A percentile compares a stretch with the other conserved stretches of the same genome.
These are phyloP conservation scores for Diutina rugosa DNA, from an alignment of 1,139 yeast genomes.

Conservation along the genomic window DNA sequence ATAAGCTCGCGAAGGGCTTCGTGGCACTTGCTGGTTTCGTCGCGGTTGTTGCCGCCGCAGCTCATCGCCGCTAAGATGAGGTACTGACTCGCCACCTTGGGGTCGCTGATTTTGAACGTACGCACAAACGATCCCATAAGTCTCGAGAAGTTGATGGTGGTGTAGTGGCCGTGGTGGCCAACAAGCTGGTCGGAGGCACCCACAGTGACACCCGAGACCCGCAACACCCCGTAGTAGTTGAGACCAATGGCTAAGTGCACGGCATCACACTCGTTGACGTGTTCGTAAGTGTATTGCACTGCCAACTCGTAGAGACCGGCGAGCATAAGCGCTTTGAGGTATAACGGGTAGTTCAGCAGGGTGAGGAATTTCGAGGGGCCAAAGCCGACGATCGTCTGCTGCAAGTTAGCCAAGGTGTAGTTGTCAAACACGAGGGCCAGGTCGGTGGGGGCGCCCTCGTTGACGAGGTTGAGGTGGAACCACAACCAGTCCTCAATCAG, in stretches of 20 bases:
- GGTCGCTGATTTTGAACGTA: conserved; percentile 74
- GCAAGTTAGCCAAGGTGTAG: conserved; percentile 65
- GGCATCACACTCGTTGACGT: conserved; percentile 68
- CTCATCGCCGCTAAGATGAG: conserved; percentile 56
- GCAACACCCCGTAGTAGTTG: conserved; percentile 60
- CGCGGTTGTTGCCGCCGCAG: conserved; percentile 21
- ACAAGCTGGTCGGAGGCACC: conserved; percentile 20
- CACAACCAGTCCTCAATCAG: conserved; percentile 96
- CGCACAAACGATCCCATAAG: conserved; percentile 63
- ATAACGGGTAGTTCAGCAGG: conserved; percentile 57
- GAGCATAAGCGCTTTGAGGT: conserved; percentile 61
- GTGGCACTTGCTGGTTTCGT: conserved; percentile 50
- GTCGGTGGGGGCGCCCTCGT: conserved; percentile 18
- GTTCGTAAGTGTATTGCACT: conserved; percentile 50
- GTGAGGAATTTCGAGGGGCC: conserved; percentile 65
- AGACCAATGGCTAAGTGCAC: conserved; percentile 83
- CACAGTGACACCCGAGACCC: conserved; percentile 23
- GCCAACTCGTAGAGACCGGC: conserved; percentile 80
- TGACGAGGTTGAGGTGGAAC: conserved; percentile 73
- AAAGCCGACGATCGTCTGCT: conserved; percentile 52
- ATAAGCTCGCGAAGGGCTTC: conserved; percentile 78
- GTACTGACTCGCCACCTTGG: conserved; percentile 85
- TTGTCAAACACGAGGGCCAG: conserved; percentile 50
- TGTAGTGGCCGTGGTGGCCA: conserved; percentile 19
- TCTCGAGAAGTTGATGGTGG: conserved; percentile 43